Conservation (phyloP, 495 filamentous ascomycete species). For the Apodospora peruviana region DNA sequence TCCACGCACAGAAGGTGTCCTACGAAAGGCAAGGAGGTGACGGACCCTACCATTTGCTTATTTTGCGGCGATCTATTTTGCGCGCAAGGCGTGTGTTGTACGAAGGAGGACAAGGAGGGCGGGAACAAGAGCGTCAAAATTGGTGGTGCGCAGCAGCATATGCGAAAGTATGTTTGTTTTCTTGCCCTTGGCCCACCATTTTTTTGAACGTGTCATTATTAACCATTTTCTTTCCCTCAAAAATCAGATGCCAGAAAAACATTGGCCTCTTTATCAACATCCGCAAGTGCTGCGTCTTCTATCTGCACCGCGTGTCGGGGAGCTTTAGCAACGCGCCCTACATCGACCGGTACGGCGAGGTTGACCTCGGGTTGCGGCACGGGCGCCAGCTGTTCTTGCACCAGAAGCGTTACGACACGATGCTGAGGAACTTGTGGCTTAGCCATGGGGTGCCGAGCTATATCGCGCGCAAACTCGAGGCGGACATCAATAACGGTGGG, state of each 20-base stretch:
- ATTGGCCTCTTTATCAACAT: constrained; percentile 94
- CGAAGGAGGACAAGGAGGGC: constrained; percentile 48
- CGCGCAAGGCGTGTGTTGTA: constrained; percentile 87
- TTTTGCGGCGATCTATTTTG: constrained; percentile 97
- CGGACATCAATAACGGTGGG: constrained; percentile 91
- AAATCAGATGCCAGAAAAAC: constrained; percentile 71
- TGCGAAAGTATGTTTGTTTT: constrained; percentile 62
- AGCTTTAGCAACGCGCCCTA: constrained; percentile 86
- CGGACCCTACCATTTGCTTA: constrained; percentile 84
- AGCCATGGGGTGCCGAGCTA: constrained; percentile 80
- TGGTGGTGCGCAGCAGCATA: constrained; percentile 87
- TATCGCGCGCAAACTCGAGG: constrained; percentile 83
- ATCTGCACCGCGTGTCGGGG: constrained; percentile 73
- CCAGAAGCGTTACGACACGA: constrained; percentile 84
- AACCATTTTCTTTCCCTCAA: constrained; percentile 6
- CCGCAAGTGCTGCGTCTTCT: constrained; percentile 85
- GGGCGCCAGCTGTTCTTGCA: constrained; percentile 84
- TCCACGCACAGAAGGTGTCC: constrained; percentile 80
- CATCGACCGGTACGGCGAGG: constrained; percentile 89
- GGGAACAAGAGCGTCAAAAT: constrained; percentile 32
- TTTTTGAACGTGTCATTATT: neutral
- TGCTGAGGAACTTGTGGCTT: constrained; percentile 83
- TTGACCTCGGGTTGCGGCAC: constrained; percentile 76
- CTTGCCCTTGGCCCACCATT: neutral
- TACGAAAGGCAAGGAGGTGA: constrained; percentile 81